A percentile compares a stretch with the other conserved stretches of the same genome.
These are phyloP conservation scores for Cladosporium sp. DNA, from an alignment of 2,329 filamentous ascomycete species.

Conservation along the genomic window DNA sequence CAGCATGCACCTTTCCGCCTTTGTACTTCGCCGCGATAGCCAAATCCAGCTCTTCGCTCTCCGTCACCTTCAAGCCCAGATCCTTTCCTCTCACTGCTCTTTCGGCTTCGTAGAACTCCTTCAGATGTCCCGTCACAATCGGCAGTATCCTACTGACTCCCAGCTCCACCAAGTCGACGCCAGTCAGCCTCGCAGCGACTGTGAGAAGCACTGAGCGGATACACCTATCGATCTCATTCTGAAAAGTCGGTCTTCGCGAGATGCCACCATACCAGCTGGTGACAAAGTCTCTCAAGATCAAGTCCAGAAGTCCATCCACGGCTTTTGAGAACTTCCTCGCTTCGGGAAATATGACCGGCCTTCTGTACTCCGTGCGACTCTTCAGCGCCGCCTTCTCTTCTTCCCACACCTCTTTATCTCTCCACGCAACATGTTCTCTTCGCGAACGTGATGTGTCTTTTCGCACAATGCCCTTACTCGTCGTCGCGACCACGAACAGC, in stretches of 20 bases:
- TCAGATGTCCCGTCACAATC: slow-evolving; percentile 81
- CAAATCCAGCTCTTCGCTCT: slow-evolving; percentile 91
- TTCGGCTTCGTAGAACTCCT: slow-evolving; percentile 88
- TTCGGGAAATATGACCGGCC: slow-evolving; percentile 66
- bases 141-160: slow-evolving; percentile 80
- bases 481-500: slow-evolving; percentile 58
- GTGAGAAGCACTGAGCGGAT: slow-evolving; percentile 69
- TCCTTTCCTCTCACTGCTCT: slow-evolving; percentile 79
- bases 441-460: no score
- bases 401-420: slow-evolving; percentile 56
- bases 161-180: slow-evolving; percentile 78
- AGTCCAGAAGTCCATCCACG: slow-evolving; percentile 71
- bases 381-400: slow-evolving; percentile 65
- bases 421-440: neutral
- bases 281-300: slow-evolving; percentile 80
- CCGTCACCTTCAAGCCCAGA: slow-evolving; percentile 83
- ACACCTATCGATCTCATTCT: slow-evolving; percentile 78
- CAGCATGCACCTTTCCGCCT: slow-evolving; percentile 82
- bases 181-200: slow-evolving; percentile 67
- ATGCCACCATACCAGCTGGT: slow-evolving; percentile 85
- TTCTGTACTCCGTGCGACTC: slow-evolving; percentile 62
- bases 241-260: slow-evolving; percentile 73
- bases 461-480: slow-evolving; percentile 48
- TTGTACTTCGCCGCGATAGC: slow-evolving; percentile 94
- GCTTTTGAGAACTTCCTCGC: slow-evolving; percentile 75